Evolutionary conservation across 169 alveolate species (phyloP).

Genomic region (Plasmodium reichenowi): DNA sequence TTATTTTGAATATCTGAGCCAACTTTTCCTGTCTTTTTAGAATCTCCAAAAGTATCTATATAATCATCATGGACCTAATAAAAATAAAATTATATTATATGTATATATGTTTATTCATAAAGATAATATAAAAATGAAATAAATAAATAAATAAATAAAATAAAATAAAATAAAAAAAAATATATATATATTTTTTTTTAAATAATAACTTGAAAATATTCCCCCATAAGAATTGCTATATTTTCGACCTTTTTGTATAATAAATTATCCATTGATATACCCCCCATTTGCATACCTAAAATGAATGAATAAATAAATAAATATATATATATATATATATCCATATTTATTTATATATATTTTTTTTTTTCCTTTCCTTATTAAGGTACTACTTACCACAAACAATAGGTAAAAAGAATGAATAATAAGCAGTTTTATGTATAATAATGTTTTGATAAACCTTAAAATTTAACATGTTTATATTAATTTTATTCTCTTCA

Average conservation of each 20-base stretch:
- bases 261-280: conserved; percentile 77
- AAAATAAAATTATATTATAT: neutral
- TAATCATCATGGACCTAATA: conserved; percentile 85
- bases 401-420: conserved; percentile 83
- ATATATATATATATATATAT: neutral
- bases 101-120: neutral
- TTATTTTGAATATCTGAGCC: conserved; percentile 86
- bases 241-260: conserved; percentile 80
- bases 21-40: conserved; percentile 80
- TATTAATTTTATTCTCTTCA: conserved; percentile 25
- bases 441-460: conserved; percentile 58
- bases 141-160: too few relatives aligned
- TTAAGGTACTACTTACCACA: conserved; percentile 77
- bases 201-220: conserved; percentile 81
- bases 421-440: conserved; percentile 84
- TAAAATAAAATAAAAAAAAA: neutral
- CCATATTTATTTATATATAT: neutral
- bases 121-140: neutral
- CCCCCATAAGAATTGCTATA: conserved; percentile 81
- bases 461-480: conserved; percentile 37
- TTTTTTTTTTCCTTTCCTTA: neutral
- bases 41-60: conserved; percentile 82
- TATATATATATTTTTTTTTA: neutral
- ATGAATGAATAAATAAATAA: neutral
- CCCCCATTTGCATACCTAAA: conserved; percentile 83